A percentile compares a stretch with the other conserved stretches of the same genome.
phyloP scores from a whole-genome alignment of 148 eudicot genomes.

The Amaranthus cruentus region DNA sequence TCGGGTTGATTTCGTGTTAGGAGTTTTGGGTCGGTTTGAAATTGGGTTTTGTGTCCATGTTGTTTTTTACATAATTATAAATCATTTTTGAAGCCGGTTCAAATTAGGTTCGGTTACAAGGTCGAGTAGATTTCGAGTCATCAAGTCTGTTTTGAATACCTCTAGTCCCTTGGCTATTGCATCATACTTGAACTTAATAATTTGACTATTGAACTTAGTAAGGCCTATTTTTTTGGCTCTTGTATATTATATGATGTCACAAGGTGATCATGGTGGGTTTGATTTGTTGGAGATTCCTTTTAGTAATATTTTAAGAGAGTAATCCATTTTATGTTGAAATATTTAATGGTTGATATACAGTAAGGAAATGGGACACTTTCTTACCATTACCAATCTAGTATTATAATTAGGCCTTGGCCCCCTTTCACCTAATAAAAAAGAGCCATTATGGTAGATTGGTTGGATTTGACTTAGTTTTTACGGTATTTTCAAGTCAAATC shows the following conservation, averaged over 20 bases:
- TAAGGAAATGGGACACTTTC: background rate
- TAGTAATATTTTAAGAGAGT: background rate
- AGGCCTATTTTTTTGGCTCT: background rate
- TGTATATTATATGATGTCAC: background rate
- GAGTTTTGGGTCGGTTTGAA: too few relatives aligned
- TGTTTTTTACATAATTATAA: background rate
- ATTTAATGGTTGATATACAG: conserved; percentile 1
- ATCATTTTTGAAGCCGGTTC: background rate
- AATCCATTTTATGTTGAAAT: background rate
- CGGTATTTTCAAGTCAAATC: too few relatives aligned
- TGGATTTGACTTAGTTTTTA: too few relatives aligned
- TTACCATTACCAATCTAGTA: background rate
- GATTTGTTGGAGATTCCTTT: background rate
- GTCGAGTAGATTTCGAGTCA: too few relatives aligned
- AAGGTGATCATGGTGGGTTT: background rate
- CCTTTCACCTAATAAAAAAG: background rate
- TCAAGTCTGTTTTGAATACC: too few relatives aligned
- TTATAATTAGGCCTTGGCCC: background rate
- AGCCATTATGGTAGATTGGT: too few relatives aligned
- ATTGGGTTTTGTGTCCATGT: background rate
- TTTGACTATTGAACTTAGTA: background rate
- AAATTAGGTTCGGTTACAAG: too few relatives aligned
- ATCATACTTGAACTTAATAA: background rate
- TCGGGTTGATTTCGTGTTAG: too few relatives aligned
- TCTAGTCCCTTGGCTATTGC: background rate